Conservation (phyloP, 495 filamentous ascomycete genomes). For the Corynascus novoguineensis region DNA sequence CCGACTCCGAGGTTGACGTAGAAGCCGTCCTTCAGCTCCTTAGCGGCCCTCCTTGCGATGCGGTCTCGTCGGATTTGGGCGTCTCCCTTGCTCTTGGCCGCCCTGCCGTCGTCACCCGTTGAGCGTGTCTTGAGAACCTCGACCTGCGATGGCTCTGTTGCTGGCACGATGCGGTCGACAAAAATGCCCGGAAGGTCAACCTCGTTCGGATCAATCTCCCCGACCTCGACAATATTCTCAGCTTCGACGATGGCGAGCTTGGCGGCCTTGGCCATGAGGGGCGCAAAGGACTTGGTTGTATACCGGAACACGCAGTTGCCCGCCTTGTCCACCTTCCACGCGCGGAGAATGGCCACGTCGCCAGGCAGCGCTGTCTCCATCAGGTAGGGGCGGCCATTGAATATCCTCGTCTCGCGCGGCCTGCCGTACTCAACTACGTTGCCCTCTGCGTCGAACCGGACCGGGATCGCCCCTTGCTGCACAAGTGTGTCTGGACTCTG, state of each 20-base stretch:
- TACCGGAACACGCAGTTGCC: slow-evolving; percentile 62
- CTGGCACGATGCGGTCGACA: slow-evolving; percentile 57
- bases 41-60: slow-evolving; percentile 55
- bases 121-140: slow-evolving; percentile 50
- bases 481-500: slow-evolving; percentile 48
- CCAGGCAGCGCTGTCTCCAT: slow-evolving; percentile 60
- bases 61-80: slow-evolving; percentile 45
- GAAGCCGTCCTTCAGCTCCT: slow-evolving; percentile 58
- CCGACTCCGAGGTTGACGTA: slow-evolving; percentile 65
- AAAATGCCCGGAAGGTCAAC: slow-evolving; percentile 60
- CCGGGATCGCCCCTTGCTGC: slow-evolving; percentile 56
- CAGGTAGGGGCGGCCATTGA: slow-evolving; percentile 52
- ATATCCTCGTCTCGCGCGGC: slow-evolving; percentile 54
- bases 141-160: slow-evolving; percentile 48
- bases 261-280: slow-evolving; percentile 59
- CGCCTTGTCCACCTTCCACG: slow-evolving; percentile 59
- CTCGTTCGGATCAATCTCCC: slow-evolving; percentile 52
- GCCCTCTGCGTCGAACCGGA: slow-evolving; percentile 47
- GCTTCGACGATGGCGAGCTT: slow-evolving; percentile 60
- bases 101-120: slow-evolving; percentile 20
- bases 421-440: slow-evolving; percentile 49
- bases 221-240: slow-evolving; percentile 59
- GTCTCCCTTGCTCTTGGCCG: slow-evolving; percentile 19
- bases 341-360: slow-evolving; percentile 58
- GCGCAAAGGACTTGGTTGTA: slow-evolving; percentile 56